These are phyloP conservation scores for Myxozyma mucilagina DNA, from an alignment of 805 yeast genomes.

Conservation along the genomic window DNA sequence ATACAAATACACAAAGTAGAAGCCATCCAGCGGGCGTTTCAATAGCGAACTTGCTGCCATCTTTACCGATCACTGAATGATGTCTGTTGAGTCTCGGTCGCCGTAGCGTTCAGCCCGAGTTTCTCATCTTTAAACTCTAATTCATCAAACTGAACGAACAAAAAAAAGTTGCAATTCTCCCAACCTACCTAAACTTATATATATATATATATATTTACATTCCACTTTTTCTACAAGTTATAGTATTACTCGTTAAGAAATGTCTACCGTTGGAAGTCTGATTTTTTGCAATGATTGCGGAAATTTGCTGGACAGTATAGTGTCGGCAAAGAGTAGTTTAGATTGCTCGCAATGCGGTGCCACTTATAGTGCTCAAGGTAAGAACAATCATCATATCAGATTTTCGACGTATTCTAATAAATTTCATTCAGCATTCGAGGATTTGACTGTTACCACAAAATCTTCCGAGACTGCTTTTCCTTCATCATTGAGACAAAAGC, in stretches of 20 bases:
- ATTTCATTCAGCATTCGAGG: slow-evolving; percentile 53
- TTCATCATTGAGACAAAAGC: slow-evolving; percentile 72
- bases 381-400: not conserved
- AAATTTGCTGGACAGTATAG: slow-evolving; percentile 71
- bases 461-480: slow-evolving; percentile 95
- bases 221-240: too few species aligned
- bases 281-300: slow-evolving; percentile 95
- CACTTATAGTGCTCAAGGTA: slow-evolving; percentile 45
- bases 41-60: not conserved
- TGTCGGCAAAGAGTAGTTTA: slow-evolving; percentile 48
- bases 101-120: not conserved
- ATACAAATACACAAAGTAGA: slow-evolving; percentile 1
- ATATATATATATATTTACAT: too few species aligned
- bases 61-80: not conserved
- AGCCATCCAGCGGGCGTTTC: not conserved
- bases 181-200: not conserved
- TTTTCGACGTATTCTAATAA: not conserved
- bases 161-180: not conserved
- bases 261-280: slow-evolving; percentile 95
- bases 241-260: too few species aligned
- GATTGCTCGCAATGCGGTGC: slow-evolving; percentile 59
- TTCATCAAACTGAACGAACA: not conserved
- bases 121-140: not conserved
- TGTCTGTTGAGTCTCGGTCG: not conserved
- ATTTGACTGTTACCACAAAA: slow-evolving; percentile 80